These are phyloP conservation scores for Noccaea caerulescens DNA, from an alignment of 345 rosid species.

Conservation along the genomic window DNA sequence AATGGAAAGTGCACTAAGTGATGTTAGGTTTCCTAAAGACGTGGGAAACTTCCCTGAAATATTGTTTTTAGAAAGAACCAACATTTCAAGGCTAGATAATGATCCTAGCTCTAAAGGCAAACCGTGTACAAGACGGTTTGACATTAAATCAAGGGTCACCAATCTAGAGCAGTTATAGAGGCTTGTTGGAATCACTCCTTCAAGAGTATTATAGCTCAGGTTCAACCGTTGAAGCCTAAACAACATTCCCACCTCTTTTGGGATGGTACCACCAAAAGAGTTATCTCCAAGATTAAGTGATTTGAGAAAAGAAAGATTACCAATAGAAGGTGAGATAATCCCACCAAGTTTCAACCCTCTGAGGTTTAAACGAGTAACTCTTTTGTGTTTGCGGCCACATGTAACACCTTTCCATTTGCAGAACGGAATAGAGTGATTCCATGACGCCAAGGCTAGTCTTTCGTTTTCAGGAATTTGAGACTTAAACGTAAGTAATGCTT, in stretches of 20 bases:
- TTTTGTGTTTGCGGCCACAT: slow-evolving; percentile 34
- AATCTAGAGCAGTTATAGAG: slow-evolving; percentile 14
- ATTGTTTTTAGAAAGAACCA: not conserved
- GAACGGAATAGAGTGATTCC: slow-evolving; percentile 38
- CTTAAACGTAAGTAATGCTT: slow-evolving; percentile 27
- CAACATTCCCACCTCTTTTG: slow-evolving; percentile 25
- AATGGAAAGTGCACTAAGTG: not conserved
- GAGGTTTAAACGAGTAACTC: slow-evolving; percentile 35
- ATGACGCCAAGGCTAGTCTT: slow-evolving; percentile 25
- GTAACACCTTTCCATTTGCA: slow-evolving; percentile 44
- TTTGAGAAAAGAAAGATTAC: slow-evolving; percentile 34
- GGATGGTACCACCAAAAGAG: slow-evolving; percentile 22
- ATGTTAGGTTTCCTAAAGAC: slow-evolving; percentile 23
- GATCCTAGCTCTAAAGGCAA: slow-evolving; percentile 19
- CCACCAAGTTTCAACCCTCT: slow-evolving; percentile 27
- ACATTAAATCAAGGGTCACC: not conserved
- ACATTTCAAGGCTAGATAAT: not conserved
- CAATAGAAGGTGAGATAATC: slow-evolving; percentile 24
- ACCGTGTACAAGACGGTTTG: not conserved
- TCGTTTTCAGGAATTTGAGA: slow-evolving; percentile 24
- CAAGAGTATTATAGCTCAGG: slow-evolving; percentile 8
- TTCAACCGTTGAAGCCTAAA: slow-evolving; percentile 5
- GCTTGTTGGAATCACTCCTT: slow-evolving; percentile 3
- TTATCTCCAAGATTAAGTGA: slow-evolving; percentile 23
- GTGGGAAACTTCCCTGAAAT: slow-evolving; percentile 6